These are phyloP conservation scores for Quercus variabilis DNA, from an alignment of 306 rosid species.

Conservation along the genomic window DNA sequence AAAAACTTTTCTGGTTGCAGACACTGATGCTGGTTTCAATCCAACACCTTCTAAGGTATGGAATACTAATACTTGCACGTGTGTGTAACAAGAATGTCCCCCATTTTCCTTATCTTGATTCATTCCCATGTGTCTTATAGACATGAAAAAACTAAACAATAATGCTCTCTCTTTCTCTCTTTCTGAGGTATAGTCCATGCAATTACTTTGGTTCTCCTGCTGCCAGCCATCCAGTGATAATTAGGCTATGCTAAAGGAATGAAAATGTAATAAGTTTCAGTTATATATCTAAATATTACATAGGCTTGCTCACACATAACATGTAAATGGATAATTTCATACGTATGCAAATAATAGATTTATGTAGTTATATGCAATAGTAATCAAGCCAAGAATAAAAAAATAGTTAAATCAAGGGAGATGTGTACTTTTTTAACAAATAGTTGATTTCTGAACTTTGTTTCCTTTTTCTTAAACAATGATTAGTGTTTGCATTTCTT, in stretches of 20 bases:
- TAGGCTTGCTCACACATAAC: not conserved
- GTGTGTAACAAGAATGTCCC: not conserved
- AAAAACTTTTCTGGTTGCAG: conserved; percentile 30
- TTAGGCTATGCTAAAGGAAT: too few species aligned
- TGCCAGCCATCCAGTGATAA: too few species aligned
- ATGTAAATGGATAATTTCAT: not conserved
- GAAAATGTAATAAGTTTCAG: too few species aligned
- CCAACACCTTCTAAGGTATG: conserved; percentile 58
- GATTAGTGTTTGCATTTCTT: conserved; percentile 1
- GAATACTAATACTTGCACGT: conserved; percentile 4
- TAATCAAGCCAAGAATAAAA: not conserved
- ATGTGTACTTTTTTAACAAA: not conserved
- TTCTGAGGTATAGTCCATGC: too few species aligned
- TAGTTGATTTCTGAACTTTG: not conserved
- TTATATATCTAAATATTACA: not conserved
- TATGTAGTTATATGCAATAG: not conserved
- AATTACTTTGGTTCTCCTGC: not conserved
- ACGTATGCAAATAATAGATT: not conserved
- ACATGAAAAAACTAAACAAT: not conserved
- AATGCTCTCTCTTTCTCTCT: too few species aligned
- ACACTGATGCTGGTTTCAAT: conserved; percentile 68
- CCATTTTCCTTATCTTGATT: not conserved
- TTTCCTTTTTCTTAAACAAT: not conserved
- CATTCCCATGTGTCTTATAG: not conserved
- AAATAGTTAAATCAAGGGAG: not conserved